Evolutionary conservation across 2,329 filamentous ascomycete species (phyloP), one percentile per base, ranked within the genome.

Genomic region (Fusarium irregulare): DNA sequence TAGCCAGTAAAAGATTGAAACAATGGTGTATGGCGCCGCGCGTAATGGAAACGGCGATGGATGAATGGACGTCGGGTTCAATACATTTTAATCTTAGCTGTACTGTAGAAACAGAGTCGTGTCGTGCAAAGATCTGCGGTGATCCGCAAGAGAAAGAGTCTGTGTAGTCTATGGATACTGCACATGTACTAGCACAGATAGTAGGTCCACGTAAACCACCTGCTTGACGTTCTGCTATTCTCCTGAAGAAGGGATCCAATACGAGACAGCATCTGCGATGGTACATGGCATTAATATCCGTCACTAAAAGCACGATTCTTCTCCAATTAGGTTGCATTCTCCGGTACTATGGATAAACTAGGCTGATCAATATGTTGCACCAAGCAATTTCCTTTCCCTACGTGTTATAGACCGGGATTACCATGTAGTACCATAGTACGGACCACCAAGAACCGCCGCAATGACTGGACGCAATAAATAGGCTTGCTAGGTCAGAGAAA

Each of bases 281-380:
- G 51, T 47, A 61, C 53, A 67, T 42, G 25, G 58, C 34, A 25
- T 49, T 71, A 57, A 30, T 21, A 30, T 55, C 53, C 47, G 41
- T 51, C 32, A 55, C 23, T 41, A 56, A 48, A 20, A 41, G 47
- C 41, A 40, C 25, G 25, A 4, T 34, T 48, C 12, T 34, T 45
- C 41, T 64, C 71, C 57, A 64, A 71, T 73, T 74, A 64, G 70
- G 57, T 55, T 63, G 41, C 42, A 51, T 68, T 55, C 64, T 70
- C 65, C 67, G 67, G 67, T 68, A 64, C 67, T 66, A 70, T 64
- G 67, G 46, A 56, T 59, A 46, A 53, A 53, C 53, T 55, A 54
- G 56, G 46, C 50, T 53, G 67, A 60, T 56, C 59, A 46, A 71
- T 63, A 72, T 70, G 72, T 74, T 70, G 65, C 72, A 74, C 72